Base-by-base conservation (phyloP, 805 yeast species). In the Lipomyces kockii region DNA sequence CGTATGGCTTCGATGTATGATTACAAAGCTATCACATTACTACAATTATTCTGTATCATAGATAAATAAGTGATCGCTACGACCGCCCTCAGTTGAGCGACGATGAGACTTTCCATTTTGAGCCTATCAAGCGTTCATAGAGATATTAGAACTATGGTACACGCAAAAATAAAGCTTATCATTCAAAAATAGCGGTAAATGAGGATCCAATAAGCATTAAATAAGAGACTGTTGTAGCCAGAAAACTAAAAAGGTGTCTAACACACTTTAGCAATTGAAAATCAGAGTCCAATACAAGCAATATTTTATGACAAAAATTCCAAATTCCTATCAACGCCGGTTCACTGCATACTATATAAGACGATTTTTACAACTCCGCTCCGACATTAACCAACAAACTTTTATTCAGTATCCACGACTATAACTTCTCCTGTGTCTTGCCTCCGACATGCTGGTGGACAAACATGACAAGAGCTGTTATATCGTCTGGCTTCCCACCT, bases 401-500 rank as follows among this genome's bases (percentile, higher is more conserved):
- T 43, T 43, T 43, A 43, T 43, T n/a, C 49, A 17, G 6, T n/a
- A 5, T n/a, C 22, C 3, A 7, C 22, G 22, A 8, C 55, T 52
- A 52, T 17, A 25, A 29, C 22, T 52, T 52, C 34, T 29, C 55
- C 29, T 52, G 55, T 29, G 55, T 29, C 55, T 22, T 55, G 37
- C 39, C 58, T n/a, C 64, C 67, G 34, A 49, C 34, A 9, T 64
- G 66, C 52, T 66, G 69, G 17, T 69, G 72, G 39, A 90, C 92
- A 74, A 86, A 84, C 56, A 92, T 87, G 74, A 91, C 83, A 1
- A 93, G 89, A 20, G 89, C 86, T 0, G 98, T 92, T 51, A 95
- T 89, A 78, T 94, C 99, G 79, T 94, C 99, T 58, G 92, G 96
- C 80, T 94, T 94, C 14, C 99, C 99, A 43, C 99, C 98, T 66